Conservation (phyloP, 129 eudicot genomes). For the Flaveria robusta region DNA sequence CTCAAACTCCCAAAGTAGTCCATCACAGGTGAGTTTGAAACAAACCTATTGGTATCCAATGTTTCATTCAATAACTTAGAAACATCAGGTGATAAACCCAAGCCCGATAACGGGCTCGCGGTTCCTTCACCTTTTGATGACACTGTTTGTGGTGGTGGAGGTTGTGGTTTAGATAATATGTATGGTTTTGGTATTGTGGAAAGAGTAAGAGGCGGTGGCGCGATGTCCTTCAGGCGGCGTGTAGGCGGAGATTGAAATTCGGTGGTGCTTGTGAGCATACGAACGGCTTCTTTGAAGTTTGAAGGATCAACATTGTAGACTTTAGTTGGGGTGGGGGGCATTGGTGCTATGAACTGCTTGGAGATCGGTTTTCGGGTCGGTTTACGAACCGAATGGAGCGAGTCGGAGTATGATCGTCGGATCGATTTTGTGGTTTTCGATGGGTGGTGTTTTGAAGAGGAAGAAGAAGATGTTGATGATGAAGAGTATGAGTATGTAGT, state of each 20-base stretch:
- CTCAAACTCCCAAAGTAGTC: constrained; percentile 34
- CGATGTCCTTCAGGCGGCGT: constrained; percentile 44
- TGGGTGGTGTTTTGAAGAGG: constrained; percentile 10
- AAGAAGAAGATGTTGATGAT: constrained; percentile 20
- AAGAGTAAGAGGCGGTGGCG: constrained; percentile 56
- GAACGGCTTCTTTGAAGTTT: constrained; percentile 66
- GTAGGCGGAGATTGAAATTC: constrained; percentile 41
- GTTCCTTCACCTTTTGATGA: constrained; percentile 13
- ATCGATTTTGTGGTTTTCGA: constrained; percentile 21
- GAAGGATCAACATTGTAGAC: constrained; percentile 58
- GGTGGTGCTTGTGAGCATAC: constrained; percentile 53
- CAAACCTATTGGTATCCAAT: constrained; percentile 29
- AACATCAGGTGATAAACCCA: no score
- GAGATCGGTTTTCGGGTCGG: constrained; percentile 36
- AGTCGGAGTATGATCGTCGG: constrained; percentile 28
- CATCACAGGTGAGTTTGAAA: constrained; percentile 23
- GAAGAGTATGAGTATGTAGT: constrained; percentile 24
- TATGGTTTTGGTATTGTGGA: constrained; percentile 32
- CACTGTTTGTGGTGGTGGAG: background rate
- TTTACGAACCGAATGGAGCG: constrained; percentile 41
- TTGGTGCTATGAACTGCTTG: constrained; percentile 67
- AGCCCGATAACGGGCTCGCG: constrained; percentile 34
- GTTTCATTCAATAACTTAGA: constrained; percentile 37
- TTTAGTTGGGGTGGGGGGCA: constrained; percentile 60
- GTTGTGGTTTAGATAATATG: constrained; percentile 4